These are phyloP conservation scores for Podospora pseudoanserina DNA, from an alignment of 495 filamentous ascomycete species.

Conservation along the genomic window DNA sequence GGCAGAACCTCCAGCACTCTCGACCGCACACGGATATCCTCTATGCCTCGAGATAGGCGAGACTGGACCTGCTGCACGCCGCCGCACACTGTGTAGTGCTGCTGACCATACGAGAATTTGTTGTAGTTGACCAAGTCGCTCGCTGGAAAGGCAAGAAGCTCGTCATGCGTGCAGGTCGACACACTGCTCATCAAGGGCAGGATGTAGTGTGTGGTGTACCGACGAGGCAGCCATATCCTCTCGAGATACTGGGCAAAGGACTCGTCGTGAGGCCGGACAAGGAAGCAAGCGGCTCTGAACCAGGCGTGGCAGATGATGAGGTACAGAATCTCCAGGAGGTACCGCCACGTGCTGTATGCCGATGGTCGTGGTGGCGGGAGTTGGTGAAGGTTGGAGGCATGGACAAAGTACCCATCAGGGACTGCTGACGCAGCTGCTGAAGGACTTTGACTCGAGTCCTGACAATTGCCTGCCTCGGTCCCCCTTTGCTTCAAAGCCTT, in stretches of 20 bases:
- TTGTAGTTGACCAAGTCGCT: constrained; percentile 48
- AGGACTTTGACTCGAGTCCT: neutral
- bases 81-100: constrained; percentile 47
- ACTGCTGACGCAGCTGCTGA: constrained; percentile 3
- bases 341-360: constrained; percentile 18
- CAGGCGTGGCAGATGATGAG: constrained; percentile 35
- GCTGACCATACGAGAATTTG: constrained; percentile 40
- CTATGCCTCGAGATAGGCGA: constrained; percentile 36
- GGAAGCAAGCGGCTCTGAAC: constrained; percentile 41
- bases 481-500: constrained; percentile 5
- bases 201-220: constrained; percentile 44
- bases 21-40: constrained; percentile 9
- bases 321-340: constrained; percentile 41
- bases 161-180: constrained; percentile 49
- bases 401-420: constrained; percentile 32
- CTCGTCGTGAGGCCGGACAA: constrained; percentile 35
- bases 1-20: constrained; percentile 8
- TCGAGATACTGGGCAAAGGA: constrained; percentile 42
- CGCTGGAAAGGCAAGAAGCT: constrained; percentile 50
- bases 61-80: constrained; percentile 47
- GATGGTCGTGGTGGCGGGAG: constrained; percentile 40
- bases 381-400: constrained; percentile 50
- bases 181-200: constrained; percentile 53
- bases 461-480: neutral
- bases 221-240: constrained; percentile 44